A percentile compares a stretch with the other conserved stretches of the same genome.
phyloP scores from a whole-genome alignment of 2,329 filamentous ascomycete species.

The Fusarium pininemorale region DNA sequence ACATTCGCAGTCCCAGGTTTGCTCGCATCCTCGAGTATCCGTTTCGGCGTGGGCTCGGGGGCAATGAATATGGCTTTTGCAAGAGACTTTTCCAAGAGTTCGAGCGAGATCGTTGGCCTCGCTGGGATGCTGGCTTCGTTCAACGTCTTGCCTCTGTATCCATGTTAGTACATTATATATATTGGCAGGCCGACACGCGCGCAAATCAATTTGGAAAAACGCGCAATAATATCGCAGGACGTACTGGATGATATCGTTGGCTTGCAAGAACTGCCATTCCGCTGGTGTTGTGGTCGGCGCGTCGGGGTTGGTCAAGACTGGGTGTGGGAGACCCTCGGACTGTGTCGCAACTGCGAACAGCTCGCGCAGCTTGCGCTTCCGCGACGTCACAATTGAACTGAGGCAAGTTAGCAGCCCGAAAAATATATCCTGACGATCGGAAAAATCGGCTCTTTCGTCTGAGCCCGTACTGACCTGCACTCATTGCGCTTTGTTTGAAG shows the following conservation, averaged over 20 bases:
- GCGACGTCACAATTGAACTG: constrained; percentile 80
- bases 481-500: constrained; percentile 72
- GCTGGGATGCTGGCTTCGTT: constrained; percentile 63
- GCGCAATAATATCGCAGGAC: constrained; percentile 45
- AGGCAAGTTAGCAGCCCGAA: constrained; percentile 55
- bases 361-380: constrained; percentile 90
- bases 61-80: constrained; percentile 42
- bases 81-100: constrained; percentile 53
- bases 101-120: constrained; percentile 56
- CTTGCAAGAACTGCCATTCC: constrained; percentile 66
- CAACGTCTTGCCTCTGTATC: constrained; percentile 53
- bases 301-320: constrained; percentile 66
- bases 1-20: constrained; percentile 6
- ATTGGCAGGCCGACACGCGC: constrained; percentile 28
- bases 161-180: constrained; percentile 35
- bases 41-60: constrained; percentile 17
- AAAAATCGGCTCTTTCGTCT: constrained; percentile 59
- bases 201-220: constrained; percentile 20
- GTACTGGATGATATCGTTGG: constrained; percentile 68
- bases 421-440: constrained; percentile 58
- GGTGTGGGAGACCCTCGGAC: constrained; percentile 67
- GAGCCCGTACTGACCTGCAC: constrained; percentile 62
- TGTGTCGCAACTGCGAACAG: constrained; percentile 83
- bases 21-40: constrained; percentile 12
- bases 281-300: constrained; percentile 60